Evolutionary conservation across 495 filamentous ascomycete genomes (phyloP), one percentile per base, ranked within the genome.

Genomic region (Neurospora sp.): DNA sequence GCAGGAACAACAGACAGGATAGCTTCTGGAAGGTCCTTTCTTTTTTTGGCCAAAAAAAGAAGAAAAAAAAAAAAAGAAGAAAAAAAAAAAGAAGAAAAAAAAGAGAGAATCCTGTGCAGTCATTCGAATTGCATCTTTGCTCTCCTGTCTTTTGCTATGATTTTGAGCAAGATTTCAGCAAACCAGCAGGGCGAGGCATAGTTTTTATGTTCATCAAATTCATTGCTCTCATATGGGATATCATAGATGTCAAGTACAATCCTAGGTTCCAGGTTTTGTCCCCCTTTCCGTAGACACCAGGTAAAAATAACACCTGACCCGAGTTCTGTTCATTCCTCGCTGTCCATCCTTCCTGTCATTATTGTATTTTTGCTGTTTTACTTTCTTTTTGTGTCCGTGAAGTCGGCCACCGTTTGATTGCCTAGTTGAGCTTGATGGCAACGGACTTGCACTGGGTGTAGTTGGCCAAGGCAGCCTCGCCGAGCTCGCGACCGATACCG

Each of bases 401-500:
- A 65, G 14, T 18, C 22, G 53, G 53, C 53, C 9, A 65, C 53
- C 14, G 1, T 65, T 31, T 3, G 27, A 37, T 8, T 65, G 53
- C 27, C 27, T 65, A 65, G 27, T 18, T 18, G 48, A 79, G 65
- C 42, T 78, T 73, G 78, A 90, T 86, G 38, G 84, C 79, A 16
- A 90, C 88, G 35, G 85, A 85, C 85, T 90, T 90, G 74, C 79
- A 83, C 85, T 99, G 92, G 53, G 91, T 94, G 84, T 98, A 98
- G 87, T 97, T 97, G 73, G 91, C 90, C 69, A 99, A 83, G 9
- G 94, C 96, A 70, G 91, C 94, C 86, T 97, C 94, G 75, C 96
- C 96, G 42, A 98, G 87, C 84, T 99, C 96, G 76, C 96, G 92
- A 72, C 96, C 96, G 71, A 98, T 90, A 83, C 96, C 96, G 44